phyloP scores from a whole-genome alignment of 306 rosid species.

The Medicago lupulina region DNA sequence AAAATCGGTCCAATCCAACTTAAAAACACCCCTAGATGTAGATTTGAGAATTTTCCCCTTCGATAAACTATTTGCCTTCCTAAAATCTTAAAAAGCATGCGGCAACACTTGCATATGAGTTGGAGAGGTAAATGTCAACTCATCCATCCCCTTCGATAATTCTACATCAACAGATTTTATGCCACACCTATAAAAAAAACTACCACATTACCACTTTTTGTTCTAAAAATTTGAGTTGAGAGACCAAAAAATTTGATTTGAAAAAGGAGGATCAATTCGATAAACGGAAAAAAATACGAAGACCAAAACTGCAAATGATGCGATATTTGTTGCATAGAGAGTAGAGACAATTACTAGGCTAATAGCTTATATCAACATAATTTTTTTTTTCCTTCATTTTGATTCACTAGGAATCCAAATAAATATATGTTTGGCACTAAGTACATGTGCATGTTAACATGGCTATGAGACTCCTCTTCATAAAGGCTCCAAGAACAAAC shows the following conservation, averaged over 20 bases:
- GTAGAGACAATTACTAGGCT: not conserved
- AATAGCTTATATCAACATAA: not conserved
- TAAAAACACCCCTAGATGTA: too few relatives aligned
- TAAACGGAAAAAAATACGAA: not conserved
- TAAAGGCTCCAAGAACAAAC: slow-evolving; percentile 66
- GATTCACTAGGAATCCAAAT: not conserved
- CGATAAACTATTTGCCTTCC: too few relatives aligned
- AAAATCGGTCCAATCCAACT: too few relatives aligned
- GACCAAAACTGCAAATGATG: not conserved
- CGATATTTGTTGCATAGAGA: not conserved
- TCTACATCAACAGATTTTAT: too few relatives aligned
- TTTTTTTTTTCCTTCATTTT: not conserved
- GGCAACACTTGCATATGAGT: too few relatives aligned
- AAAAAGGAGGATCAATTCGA: not conserved
- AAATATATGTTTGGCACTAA: not conserved
- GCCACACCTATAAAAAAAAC: too few relatives aligned
- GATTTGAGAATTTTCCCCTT: too few relatives aligned
- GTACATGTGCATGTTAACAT: not conserved
- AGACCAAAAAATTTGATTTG: not conserved
- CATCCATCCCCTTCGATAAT: too few relatives aligned
- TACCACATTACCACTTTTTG: too few relatives aligned
- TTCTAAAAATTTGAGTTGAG: too few relatives aligned
- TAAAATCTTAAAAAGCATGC: too few relatives aligned
- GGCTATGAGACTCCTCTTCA: not conserved
- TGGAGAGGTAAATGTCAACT: too few relatives aligned